A percentile compares a stretch with the other conserved stretches of the same genome.
Conservation (phyloP, 768 basidiomycete genomes). For the Pulveroboletus sp. region DNA sequence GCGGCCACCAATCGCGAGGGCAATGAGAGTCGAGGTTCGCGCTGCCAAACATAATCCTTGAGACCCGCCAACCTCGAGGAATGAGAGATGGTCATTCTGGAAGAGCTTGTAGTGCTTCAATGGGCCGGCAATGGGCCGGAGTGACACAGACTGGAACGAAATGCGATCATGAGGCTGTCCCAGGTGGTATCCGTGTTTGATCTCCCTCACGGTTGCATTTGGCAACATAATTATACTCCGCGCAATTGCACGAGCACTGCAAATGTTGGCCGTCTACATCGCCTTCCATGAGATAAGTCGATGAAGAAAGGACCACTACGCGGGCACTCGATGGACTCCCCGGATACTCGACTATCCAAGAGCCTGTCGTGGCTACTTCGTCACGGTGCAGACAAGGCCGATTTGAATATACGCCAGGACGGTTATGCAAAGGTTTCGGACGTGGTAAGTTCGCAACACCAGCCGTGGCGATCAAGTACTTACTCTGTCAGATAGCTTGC, state of each 20-base stretch:
- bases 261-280: constrained; percentile 8
- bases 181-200: not conserved
- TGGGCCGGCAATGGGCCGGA: not conserved
- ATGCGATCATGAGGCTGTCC: constrained; percentile 10
- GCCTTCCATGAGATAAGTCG: not conserved
- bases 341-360: constrained; percentile 73
- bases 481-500: constrained; percentile 46
- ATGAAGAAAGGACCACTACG: constrained; percentile 34
- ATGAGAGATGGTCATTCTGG: constrained; percentile 27
- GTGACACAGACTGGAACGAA: constrained; percentile 5
- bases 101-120: constrained; percentile 6
- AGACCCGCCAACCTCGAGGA: constrained; percentile 34
- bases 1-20: constrained; percentile 14
- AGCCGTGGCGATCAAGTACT: not conserved
- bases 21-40: constrained; percentile 34
- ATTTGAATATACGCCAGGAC: constrained; percentile 71
- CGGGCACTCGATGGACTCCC: constrained; percentile 58
- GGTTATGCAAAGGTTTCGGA: constrained; percentile 82
- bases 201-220: not conserved
- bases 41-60: constrained; percentile 47
- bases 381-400: constrained; percentile 78
- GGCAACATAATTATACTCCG: not conserved
- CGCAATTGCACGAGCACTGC: not conserved
- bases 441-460: constrained; percentile 55
- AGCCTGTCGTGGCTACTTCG: constrained; percentile 88